These are phyloP conservation scores for Brassica carinata DNA, from an alignment of 345 rosid genomes.

Conservation along the genomic window DNA sequence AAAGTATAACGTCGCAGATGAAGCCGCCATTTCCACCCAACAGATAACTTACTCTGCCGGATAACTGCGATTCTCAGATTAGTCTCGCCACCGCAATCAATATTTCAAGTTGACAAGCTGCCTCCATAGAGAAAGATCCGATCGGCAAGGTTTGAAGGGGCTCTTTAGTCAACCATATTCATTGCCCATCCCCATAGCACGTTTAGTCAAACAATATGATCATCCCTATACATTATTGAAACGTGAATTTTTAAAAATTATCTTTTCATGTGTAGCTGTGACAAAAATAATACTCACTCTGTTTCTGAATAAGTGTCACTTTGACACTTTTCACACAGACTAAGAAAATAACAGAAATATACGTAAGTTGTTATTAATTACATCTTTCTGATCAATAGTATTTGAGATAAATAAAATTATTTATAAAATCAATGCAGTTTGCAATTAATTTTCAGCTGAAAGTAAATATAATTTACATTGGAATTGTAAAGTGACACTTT, in stretches of 20 bases:
- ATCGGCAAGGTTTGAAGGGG: neutral
- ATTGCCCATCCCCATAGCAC: neutral
- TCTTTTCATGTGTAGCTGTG: neutral
- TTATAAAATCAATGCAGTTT: no score
- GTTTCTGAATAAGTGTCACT: no score
- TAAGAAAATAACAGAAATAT: no score
- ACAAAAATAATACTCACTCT: neutral
- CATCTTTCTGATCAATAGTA: no score
- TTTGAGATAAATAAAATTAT: no score
- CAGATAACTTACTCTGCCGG: neutral
- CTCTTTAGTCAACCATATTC: neutral
- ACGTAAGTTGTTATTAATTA: no score
- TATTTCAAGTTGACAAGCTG: neutral
- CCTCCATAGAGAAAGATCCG: neutral
- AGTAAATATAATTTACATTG: no score
- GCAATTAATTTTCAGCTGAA: no score
- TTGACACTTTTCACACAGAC: no score
- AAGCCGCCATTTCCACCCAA: neutral
- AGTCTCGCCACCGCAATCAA: neutral
- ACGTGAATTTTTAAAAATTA: neutral
- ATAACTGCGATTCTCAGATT: neutral
- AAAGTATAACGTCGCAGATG: neutral
- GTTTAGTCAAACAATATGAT: neutral
- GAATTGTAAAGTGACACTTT: no score
- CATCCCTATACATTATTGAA: neutral